A percentile compares a stretch with the other conserved stretches of the same genome.
Conservation (phyloP, 2,329 filamentous ascomycete genomes). For the Botryotinia convoluta region DNA sequence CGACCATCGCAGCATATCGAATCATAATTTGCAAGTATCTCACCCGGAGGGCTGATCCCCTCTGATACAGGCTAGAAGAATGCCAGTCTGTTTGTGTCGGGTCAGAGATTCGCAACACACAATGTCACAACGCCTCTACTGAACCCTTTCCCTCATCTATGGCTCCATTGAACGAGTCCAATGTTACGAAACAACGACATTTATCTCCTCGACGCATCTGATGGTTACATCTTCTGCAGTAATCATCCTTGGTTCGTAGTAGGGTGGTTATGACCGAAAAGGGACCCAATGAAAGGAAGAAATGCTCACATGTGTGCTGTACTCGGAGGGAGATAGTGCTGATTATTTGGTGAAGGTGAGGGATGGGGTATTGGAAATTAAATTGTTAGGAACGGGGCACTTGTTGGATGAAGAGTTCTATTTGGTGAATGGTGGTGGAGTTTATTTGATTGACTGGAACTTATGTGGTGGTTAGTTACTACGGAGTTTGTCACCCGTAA, state of each 20-base stretch:
- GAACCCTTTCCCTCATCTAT: too few relatives aligned
- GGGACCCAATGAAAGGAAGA: neutral
- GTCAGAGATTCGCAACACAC: too few relatives aligned
- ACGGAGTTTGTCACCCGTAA: neutral
- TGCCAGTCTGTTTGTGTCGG: too few relatives aligned
- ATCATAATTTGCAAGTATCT: neutral
- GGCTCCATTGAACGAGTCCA: too few relatives aligned
- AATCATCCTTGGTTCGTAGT: neutral
- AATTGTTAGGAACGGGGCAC: neutral
- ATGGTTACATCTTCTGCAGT: neutral
- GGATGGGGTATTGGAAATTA: too few relatives aligned
- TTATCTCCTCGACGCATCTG: too few relatives aligned
- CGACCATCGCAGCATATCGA: neutral
- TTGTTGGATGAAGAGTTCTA: neutral
- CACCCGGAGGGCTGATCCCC: neutral
- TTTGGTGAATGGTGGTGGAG: neutral
- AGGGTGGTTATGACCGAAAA: neutral
- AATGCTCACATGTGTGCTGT: neutral
- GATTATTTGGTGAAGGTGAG: too few relatives aligned
- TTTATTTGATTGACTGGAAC: neutral
- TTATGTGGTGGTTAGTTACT: neutral
- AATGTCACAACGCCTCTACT: too few relatives aligned
- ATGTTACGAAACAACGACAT: too few relatives aligned
- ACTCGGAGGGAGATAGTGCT: neutral
- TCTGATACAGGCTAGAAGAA: too few relatives aligned